Evolutionary conservation across 208 protist species (phyloP).

Genomic region (Porcisia hertigi): DNA sequence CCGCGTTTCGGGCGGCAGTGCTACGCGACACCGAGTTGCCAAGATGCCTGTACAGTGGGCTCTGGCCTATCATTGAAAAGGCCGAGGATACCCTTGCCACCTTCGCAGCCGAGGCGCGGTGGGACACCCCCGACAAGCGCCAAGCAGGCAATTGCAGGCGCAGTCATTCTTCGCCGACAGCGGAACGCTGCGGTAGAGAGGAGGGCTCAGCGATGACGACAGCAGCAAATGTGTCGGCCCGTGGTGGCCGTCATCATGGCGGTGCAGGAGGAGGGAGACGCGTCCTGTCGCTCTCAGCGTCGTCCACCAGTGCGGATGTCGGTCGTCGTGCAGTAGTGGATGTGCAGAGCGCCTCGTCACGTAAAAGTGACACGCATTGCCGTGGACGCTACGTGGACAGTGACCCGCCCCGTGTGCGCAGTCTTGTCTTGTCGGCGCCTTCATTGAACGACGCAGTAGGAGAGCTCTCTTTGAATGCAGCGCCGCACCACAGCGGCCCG

Average conservation of each 20-base stretch:
- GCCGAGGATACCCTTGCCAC: slow-evolving; percentile 31
- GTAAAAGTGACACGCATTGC: background rate
- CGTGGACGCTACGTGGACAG: background rate
- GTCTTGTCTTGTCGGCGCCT: slow-evolving; percentile 3
- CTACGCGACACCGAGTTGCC: slow-evolving; percentile 50
- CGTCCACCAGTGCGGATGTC: background rate
- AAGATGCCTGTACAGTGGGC: slow-evolving; percentile 36
- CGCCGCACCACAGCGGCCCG: background rate
- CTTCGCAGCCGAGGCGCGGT: slow-evolving; percentile 3
- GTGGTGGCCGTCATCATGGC: slow-evolving; percentile 1
- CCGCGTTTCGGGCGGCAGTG: slow-evolving; percentile 42
- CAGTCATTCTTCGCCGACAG: background rate
- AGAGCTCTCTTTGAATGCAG: background rate
- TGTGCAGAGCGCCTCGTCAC: background rate
- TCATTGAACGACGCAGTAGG: background rate
- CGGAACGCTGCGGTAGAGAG: background rate
- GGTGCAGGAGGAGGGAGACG: background rate
- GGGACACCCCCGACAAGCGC: slow-evolving; percentile 1
- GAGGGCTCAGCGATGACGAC: background rate
- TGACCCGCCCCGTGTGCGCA: background rate
- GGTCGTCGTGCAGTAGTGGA: background rate
- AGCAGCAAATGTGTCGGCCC: background rate
- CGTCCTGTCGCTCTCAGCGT: background rate
- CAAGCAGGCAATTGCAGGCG: background rate
- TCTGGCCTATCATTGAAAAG: slow-evolving; percentile 42